A percentile compares a stretch with the other conserved stretches of the same genome.
phyloP scores from a whole-genome alignment of 257 asterid species.

The Eucommia ulmoides region DNA sequence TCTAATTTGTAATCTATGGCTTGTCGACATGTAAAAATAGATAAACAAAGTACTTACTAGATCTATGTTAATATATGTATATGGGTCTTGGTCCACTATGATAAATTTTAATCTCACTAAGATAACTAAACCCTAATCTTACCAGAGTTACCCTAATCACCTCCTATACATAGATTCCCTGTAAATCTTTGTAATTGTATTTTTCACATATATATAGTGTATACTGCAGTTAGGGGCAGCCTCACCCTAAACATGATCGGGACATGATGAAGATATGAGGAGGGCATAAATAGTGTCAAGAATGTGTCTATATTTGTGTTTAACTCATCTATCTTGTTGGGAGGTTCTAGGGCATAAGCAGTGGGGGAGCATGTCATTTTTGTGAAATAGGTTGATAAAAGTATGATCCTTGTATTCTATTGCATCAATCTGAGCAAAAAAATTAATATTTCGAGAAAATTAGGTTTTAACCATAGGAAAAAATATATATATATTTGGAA shows the following conservation, averaged over 20 bases:
- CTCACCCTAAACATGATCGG: not conserved
- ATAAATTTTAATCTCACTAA: no score
- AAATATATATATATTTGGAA: not conserved
- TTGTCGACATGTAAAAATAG: no score
- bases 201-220: no score
- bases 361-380: not conserved
- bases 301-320: not conserved
- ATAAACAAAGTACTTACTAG: no score
- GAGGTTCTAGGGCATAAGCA: not conserved
- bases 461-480: not conserved
- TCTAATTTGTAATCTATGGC: no score
- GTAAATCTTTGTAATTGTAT: no score
- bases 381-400: not conserved
- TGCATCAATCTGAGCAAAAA: not conserved
- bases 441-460: no score
- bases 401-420: not conserved
- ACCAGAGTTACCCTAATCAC: no score
- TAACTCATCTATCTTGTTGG: not conserved
- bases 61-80: no score
- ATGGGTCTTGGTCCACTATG: no score
- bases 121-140: no score
- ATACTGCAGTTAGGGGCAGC: not conserved
- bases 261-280: not conserved
- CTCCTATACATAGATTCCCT: no score
- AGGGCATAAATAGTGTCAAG: not conserved